Base-by-base conservation (phyloP, 208 protist genomes). In the Angomonas deanei region DNA sequence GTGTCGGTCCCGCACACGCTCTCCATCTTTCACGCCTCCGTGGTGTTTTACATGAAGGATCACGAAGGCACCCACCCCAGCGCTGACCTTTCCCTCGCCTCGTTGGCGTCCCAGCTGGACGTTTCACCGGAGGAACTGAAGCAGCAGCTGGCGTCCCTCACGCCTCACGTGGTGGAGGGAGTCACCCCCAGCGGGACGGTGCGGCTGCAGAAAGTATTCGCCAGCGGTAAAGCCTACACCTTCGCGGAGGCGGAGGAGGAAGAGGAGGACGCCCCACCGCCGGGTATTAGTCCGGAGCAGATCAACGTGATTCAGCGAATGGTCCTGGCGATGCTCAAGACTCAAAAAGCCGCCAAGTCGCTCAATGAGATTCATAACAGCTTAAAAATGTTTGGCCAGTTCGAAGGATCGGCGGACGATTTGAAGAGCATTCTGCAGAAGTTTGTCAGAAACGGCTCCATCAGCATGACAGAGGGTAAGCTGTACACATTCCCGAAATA, bases 381-480 rank as follows among this genome's bases (percentile, higher is more conserved):
- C 66, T 70, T 95, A 70, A 92, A 90, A 61, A 75, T 91, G 72
- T 77, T 95, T 55, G 80, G 70, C 15, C 66, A 84, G 49, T 91
- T 89, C 47, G 54, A 74, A 32, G 82, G 80, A 21, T 80, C 56
- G 1, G 27, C 68, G 34, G 75, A 76, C 17, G 84, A 93, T 31
- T 64, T 91, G 60, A 74, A 77, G 55, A 74, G 77, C 46, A 53
- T 95, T 13, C 68, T 95, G 38, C 81, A 84, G 31, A 76, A 74
- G 47, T 82, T 95, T 52, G 62, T 90, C n/a, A 42, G 49, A 3
- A 50, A 82, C 15, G 76, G 73, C n/a, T 54, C 74, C 2, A 64
- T 95, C 34, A 73, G 65, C 6, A 10, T 80, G 23, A 89, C 69
- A 31, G 84, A 94, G 26, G 68, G 68, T 1, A 88, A 84, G 54